Base-by-base conservation (phyloP, 176 grass and related monocot species). In the Elaeis guineensis region DNA sequence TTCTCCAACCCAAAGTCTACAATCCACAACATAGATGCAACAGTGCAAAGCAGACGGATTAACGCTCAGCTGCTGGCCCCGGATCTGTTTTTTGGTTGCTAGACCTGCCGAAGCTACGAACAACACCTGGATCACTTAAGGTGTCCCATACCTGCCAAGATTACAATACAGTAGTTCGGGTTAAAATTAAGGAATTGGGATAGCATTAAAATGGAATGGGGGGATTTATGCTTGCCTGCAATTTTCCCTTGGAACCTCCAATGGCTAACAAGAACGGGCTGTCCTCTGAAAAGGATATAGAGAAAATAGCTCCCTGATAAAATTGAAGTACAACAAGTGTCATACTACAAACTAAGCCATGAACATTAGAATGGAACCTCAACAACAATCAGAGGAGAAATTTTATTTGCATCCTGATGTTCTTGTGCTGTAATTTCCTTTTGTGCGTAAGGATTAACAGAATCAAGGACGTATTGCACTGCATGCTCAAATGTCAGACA, bases 191-290 rank as follows among this genome's bases (percentile, higher is more conserved):
- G n/a, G 2, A 25, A 17, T 30, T 0, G 24, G 21, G 5, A 3
- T 19, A 17, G 52, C 20, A 4, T 61, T 21, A 1, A 21, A 22
- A 48, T 57, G 23, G 4, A 56, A 1, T 21, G 11, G 70, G 0
- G 61, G 35, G 18, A 15, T 1, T 62, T 49, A 16, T 49, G 58
- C 79, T 70, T 79, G 85, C 86, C 2, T 79, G 73, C 1, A 85
- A 57, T 82, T 61, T 77, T 28, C n/a, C 86, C 71, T 90, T 90
- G 22, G 82, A 90, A 50, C 86, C 86, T 73, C 78, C 82, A 51
- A 80, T 76, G 12, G 86, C 82, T 62, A 90, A 59, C 64, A 73
- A 76, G 60, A 82, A 90, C 21, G 86, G 75, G n/a, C 30, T 76
- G 24, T 90, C 86, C 17, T 67, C 71, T 30, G 78, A 79, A 76